These are phyloP conservation scores for Paecilomyces sp. DNA, from an alignment of 2,329 filamentous ascomycete species.

Conservation along the genomic window DNA sequence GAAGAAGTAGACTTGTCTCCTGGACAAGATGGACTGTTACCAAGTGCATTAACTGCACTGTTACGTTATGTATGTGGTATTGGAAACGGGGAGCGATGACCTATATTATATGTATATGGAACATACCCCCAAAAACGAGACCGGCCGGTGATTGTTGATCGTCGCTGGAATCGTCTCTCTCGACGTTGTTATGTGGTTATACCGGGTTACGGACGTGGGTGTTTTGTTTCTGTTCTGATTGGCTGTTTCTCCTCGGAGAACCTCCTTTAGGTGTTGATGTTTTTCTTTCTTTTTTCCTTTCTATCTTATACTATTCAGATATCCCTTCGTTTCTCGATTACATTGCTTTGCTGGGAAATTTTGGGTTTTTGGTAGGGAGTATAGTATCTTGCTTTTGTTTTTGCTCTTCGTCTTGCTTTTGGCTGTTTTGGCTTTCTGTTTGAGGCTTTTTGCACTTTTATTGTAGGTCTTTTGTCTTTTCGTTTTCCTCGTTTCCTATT, in stretches of 20 bases:
- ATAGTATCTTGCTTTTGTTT: slow-evolving; percentile 5
- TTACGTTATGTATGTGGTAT: not conserved
- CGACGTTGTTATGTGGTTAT: not conserved
- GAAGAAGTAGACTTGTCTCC: slow-evolving; percentile 23
- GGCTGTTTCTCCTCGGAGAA: not conserved
- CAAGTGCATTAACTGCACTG: not conserved
- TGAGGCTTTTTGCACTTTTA: no score
- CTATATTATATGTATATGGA: not conserved
- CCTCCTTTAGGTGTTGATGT: slow-evolving; percentile 10
- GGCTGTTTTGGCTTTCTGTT: slow-evolving; percentile 1
- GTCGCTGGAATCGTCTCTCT: not conserved
- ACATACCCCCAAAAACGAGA: not conserved
- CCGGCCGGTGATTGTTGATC: not conserved
- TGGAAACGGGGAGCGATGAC: not conserved
- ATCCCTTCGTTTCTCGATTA: slow-evolving; percentile 14
- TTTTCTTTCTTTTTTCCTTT: slow-evolving; percentile 3
- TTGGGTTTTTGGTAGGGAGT: not conserved
- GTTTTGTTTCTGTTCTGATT: not conserved
- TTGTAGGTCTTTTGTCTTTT: no score
- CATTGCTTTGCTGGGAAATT: slow-evolving; percentile 1
- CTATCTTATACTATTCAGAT: slow-evolving; percentile 9
- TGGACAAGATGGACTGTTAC: slow-evolving; percentile 1
- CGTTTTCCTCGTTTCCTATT: no score
- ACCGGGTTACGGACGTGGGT: not conserved
- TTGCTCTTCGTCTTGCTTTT: not conserved